A percentile compares a stretch with the other conserved stretches of the same genome.
Evolutionary conservation across 2,329 filamentous ascomycete species (phyloP).

Genomic region (Whalleya microplaca): DNA sequence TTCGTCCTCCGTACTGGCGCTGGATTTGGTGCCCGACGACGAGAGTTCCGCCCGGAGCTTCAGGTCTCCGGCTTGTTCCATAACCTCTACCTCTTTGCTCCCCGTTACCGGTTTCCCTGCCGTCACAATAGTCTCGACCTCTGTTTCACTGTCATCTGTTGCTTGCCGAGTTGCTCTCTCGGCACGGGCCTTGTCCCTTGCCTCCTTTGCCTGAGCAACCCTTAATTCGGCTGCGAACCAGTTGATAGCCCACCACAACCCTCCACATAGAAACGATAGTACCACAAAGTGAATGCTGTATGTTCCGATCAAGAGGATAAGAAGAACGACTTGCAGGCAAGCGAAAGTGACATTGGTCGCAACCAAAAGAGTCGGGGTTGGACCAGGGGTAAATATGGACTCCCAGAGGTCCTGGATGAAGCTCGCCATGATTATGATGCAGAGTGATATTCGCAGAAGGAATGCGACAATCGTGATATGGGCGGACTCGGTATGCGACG

Average conservation of each 20-base stretch:
- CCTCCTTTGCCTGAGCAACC: constrained; percentile 48
- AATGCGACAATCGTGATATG: constrained; percentile 26
- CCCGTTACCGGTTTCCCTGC: constrained; percentile 32
- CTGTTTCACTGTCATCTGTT: constrained; percentile 54
- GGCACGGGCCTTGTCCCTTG: constrained; percentile 45
- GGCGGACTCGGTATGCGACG: constrained; percentile 26
- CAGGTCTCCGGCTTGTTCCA: constrained; percentile 49
- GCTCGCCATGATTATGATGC: constrained; percentile 51
- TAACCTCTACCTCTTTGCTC: constrained; percentile 50
- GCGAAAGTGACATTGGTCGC: constrained; percentile 92
- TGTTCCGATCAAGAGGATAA: constrained; percentile 76
- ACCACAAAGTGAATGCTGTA: constrained; percentile 87
- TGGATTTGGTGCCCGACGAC: constrained; percentile 54
- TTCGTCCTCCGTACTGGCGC: constrained; percentile 86
- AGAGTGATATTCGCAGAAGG: constrained; percentile 5
- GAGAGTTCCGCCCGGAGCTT: constrained; percentile 48
- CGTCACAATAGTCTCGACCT: constrained; percentile 48
- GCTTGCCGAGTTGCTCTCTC: constrained; percentile 37
- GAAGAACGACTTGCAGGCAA: constrained; percentile 77
- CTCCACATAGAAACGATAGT: constrained; percentile 76
- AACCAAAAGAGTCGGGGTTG: constrained; percentile 83
- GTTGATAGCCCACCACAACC: constrained; percentile 93
- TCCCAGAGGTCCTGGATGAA: constrained; percentile 81
- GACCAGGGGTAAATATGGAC: constrained; percentile 90
- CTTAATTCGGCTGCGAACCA: constrained; percentile 82